These are phyloP conservation scores for Mortierella antarctica DNA, from an alignment of 192 early-diverging fungal genomes.

Conservation along the genomic window DNA sequence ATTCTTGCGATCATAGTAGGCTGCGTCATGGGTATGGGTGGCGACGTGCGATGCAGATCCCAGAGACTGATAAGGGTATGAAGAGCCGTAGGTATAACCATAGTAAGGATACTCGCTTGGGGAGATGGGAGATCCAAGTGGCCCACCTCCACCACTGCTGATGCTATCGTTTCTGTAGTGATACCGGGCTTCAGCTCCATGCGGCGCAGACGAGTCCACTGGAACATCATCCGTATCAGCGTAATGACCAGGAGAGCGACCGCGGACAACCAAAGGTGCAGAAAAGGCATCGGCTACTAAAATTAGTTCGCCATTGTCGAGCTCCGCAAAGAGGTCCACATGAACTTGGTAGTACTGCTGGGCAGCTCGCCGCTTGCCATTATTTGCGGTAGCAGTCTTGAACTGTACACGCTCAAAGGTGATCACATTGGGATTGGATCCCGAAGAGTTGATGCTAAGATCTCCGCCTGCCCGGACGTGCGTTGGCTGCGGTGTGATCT, in stretches of 20 bases:
- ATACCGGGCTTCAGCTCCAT: conserved; percentile 10
- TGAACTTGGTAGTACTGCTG: conserved; percentile 94
- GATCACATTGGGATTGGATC: conserved; percentile 61
- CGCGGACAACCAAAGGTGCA: conserved; percentile 90
- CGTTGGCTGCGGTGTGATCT: conserved; percentile 73
- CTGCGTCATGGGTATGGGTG: conserved; percentile 19
- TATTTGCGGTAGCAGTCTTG: conserved; percentile 96
- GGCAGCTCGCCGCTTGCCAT: conserved; percentile 91
- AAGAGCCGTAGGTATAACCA: conserved; percentile 27
- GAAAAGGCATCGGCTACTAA: conserved; percentile 79
- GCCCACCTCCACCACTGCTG: conserved; percentile 27
- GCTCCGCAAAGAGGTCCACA: conserved; percentile 82
- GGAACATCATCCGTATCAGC: conserved; percentile 66
- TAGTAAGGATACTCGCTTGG: conserved; percentile 39
- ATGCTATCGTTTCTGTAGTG: conserved; percentile 49
- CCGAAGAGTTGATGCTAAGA: conserved; percentile 53
- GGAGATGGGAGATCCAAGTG: conserved; percentile 22
- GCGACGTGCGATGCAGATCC: conserved; percentile 43
- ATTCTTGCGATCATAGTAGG: conserved; percentile 37
- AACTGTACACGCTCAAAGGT: conserved; percentile 97
- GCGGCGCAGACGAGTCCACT: background rate
- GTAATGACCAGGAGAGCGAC: conserved; percentile 95
- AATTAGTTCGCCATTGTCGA: conserved; percentile 64
- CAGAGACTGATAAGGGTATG: conserved; percentile 46
- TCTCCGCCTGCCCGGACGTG: conserved; percentile 69